Evolutionary conservation across 225 moss, liverwort and hornwort genomes (phyloP), one percentile per base, ranked within the genome.

Genomic region (Straminergon stramineum): DNA sequence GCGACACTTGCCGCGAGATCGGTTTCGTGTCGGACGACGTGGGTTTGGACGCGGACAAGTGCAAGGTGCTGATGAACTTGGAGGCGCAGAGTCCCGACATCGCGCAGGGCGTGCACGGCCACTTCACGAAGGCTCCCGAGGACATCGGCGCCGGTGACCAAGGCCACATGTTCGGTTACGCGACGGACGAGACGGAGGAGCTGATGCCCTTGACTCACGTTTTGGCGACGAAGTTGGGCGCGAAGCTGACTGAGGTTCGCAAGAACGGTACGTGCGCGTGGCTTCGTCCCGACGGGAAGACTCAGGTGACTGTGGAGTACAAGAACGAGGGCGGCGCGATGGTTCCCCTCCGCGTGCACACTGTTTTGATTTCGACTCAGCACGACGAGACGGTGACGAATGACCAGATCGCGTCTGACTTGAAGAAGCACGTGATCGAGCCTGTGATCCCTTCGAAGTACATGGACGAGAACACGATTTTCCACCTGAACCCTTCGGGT

Each of bases 311-410:
- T 1, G 95, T 97, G 51, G 97, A 97, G 92, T 97, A 97, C 86
- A 91, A 78, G 90, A 97, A 97, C 69, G 97, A 96, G 5, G 94
- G 93, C 8, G 97, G 97, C 55, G 97, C 97, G 15, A 95, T 91
- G 96, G 94, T 97, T 45, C 97, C 97, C 6, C 52, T 97, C 45
- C 87, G 97, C 69, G 97, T 97, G 84, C 97, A 97, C 91, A 97
- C 97, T 0, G 97, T 97, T 87, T 65, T 97, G 92, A 97, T 97
- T 57, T 97, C 97, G 21, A 97, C 96, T 3, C 97, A 97, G 95
- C 96, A 97, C 90, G 97, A 97, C 88, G 97, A 97, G 97, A 97
- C 94, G 7, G 96, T 97, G 86, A 97, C 97, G 48, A 97, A 97
- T 88, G 97, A 97, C 92, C 97, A 97, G 94, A 97, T 97, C 88